These are phyloP conservation scores for Boeremia lycopersici DNA, from an alignment of 2,329 filamentous ascomycete species.

Conservation along the genomic window DNA sequence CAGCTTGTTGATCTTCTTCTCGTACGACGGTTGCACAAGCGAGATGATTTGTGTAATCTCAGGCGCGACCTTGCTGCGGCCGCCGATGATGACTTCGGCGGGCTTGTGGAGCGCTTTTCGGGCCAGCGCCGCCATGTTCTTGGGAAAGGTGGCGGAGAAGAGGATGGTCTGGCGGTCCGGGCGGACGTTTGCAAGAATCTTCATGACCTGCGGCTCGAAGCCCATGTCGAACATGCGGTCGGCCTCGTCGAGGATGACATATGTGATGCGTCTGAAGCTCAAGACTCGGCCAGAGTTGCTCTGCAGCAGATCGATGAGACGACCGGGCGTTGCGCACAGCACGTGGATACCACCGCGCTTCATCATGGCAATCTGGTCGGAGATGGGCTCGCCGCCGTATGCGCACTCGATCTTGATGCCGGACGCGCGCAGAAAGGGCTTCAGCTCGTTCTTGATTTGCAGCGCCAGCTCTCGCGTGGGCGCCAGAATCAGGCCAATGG, in stretches of 20 bases:
- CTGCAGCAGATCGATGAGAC: constrained; percentile 92
- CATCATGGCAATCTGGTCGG: constrained; percentile 94
- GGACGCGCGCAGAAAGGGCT: constrained; percentile 88
- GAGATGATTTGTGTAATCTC: constrained; percentile 92
- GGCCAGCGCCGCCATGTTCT: constrained; percentile 87
- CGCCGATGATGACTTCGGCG: constrained; percentile 90
- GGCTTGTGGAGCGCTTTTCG: constrained; percentile 86
- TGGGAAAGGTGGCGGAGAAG: constrained; percentile 95
- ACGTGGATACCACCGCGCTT: constrained; percentile 95
- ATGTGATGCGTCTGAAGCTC: constrained; percentile 86
- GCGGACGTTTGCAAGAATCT: constrained; percentile 89
- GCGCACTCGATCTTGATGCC: constrained; percentile 86
- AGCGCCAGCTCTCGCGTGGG: constrained; percentile 92
- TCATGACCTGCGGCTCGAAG: constrained; percentile 97
- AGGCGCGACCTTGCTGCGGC: constrained; percentile 70
- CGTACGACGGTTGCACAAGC: constrained; percentile 56
- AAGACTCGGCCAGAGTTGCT: constrained; percentile 95
- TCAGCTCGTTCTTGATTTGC: constrained; percentile 94
- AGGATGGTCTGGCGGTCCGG: constrained; percentile 92
- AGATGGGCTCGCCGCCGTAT: constrained; percentile 93
- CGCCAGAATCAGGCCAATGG: constrained; percentile 87
- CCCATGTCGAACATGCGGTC: constrained; percentile 99
- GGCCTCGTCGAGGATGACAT: constrained; percentile 94
- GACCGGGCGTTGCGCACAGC: constrained; percentile 85
- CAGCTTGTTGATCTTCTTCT: constrained; percentile 86